Evolutionary conservation across 768 basidiomycete species (phyloP), one percentile per base, ranked within the genome.

Genomic region (Rhizopogon vulgaris): DNA sequence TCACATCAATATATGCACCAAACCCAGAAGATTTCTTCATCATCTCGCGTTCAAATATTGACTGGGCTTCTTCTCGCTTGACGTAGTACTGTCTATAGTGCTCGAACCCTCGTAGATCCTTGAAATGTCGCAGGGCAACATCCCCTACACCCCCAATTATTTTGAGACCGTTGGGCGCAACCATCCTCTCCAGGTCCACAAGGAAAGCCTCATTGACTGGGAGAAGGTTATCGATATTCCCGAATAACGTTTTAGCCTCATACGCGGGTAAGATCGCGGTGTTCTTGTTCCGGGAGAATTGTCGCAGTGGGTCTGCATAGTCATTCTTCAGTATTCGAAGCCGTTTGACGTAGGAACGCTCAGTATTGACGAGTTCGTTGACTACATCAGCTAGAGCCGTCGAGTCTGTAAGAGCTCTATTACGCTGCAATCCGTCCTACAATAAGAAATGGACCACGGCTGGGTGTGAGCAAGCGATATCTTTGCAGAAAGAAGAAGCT

Each of bases 241-340:
- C 91, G 59, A 99, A 98, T 22, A 99, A 77, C 1, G 83, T 90
- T 57, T 90, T 94, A 32, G 94, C 94, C 65, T 97, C 90, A 65
- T 95, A 97, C 18, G 82, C 70, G 1, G 89, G 86, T 41, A 99
- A 79, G 59, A 99, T 90, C 34, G 88, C 83, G 0, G 90, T 94
- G 53, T 87, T 85, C 63, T 90, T 89, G 66, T 78, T 84, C 50
- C 81, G 79, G 18, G 95, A 83, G 65, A 94, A 99, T 40, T 79
- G 79, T 36, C 94, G 83, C 25, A 99, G 73, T 8, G 94, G 96
- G 64, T 92, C 87, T 32, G 94, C 95, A 63, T 96, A 98, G 60
- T 90, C 84, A 41, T 78, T 70, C 69, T 94, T 94, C 62, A 98
- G 79, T 27, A 83, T 85, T 58, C 79, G 80, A 15, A 98, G 77